Evolutionary conservation across 768 basidiomycete species (phyloP).

Genomic region (Lactifluus echinatus): DNA sequence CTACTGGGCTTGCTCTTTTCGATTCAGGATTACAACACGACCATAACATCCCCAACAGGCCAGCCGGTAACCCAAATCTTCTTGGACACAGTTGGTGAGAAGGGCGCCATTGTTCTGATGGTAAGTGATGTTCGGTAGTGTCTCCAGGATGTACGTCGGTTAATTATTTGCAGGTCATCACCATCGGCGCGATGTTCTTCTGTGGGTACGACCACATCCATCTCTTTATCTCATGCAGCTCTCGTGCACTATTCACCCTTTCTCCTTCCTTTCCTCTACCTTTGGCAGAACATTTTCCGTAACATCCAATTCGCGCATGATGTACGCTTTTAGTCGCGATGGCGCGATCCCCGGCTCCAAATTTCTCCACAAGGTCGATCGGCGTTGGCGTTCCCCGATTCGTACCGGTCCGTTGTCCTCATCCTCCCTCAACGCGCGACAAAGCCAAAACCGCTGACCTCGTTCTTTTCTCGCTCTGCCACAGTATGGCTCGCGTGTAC

Average conservation of each 20-base stretch:
- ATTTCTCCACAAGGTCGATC: conserved; percentile 58
- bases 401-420: conserved; percentile 44
- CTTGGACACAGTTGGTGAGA: conserved; percentile 63
- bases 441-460: not conserved
- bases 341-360: conserved; percentile 60
- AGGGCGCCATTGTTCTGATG: conserved; percentile 69
- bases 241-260: not conserved
- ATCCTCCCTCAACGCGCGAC: not conserved
- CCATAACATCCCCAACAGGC: conserved; percentile 44
- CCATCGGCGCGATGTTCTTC: conserved; percentile 67
- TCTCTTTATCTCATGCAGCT: not conserved
- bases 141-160: not conserved
- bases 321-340: conserved; percentile 74
- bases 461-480: not conserved
- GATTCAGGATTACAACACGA: conserved; percentile 58
- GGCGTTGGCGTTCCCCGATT: conserved; percentile 51
- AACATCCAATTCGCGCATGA: conserved; percentile 75
- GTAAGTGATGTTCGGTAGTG: conserved; percentile 26
- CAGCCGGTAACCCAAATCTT: conserved; percentile 77
- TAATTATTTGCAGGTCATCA: conserved; percentile 37
- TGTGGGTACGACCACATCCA: conserved; percentile 40
- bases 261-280: too few relatives aligned
- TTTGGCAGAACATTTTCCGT: conserved; percentile 67
- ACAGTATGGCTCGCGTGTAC: conserved; percentile 74
- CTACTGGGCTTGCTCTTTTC: conserved; percentile 65